Conservation (phyloP, 768 basidiomycete genomes). For the Daedalea quercina region DNA sequence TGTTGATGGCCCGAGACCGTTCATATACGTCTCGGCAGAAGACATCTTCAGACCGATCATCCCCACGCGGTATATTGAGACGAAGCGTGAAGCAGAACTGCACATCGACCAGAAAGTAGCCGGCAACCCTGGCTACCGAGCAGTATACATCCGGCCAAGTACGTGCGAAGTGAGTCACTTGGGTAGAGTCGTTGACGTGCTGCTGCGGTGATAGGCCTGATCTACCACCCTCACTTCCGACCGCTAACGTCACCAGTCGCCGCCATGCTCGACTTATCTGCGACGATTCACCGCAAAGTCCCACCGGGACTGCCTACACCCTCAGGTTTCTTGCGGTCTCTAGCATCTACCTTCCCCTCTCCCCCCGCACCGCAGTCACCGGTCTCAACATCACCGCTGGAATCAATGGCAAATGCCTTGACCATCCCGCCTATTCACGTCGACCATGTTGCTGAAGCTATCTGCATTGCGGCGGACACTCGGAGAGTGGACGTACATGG, state of each 20-base stretch:
- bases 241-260: conserved; percentile 87
- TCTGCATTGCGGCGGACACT: conserved; percentile 56
- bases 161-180: conserved; percentile 20
- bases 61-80: conserved; percentile 80
- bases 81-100: conserved; percentile 88
- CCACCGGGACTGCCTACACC: conserved; percentile 58
- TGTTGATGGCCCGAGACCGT: conserved; percentile 44
- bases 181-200: neutral
- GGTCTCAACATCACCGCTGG: conserved; percentile 40
- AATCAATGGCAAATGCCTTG: conserved; percentile 72
- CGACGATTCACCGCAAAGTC: conserved; percentile 57
- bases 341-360: conserved; percentile 34
- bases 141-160: conserved; percentile 89
- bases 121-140: conserved; percentile 44
- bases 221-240: conserved; percentile 92
- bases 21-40: conserved; percentile 94
- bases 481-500: conserved; percentile 43
- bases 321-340: conserved; percentile 49
- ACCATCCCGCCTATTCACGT: conserved; percentile 91
- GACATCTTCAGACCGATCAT: conserved; percentile 87
- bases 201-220: conserved; percentile 55
- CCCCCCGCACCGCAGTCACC: conserved; percentile 18
- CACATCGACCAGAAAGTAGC: conserved; percentile 51
- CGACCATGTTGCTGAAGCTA: conserved; percentile 87
- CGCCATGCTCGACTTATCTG: conserved; percentile 74